Conservation (phyloP, 306 rosid genomes). For the Prunus davidiana region DNA sequence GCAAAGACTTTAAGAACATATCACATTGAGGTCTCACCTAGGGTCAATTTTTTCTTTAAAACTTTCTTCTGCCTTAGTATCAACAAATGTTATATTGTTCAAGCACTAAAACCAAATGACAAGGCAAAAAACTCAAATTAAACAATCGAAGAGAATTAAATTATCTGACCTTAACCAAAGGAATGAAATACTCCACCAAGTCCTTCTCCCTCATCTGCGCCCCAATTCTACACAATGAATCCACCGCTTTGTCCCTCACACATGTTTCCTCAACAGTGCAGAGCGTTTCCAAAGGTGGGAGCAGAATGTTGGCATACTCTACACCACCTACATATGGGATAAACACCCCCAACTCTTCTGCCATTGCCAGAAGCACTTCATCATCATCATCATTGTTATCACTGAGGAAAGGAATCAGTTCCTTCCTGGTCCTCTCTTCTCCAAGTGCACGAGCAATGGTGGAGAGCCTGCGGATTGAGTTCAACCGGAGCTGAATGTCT, state of each 20-base stretch:
- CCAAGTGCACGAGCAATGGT: constrained; percentile 98
- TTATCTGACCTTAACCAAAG: constrained; percentile 77
- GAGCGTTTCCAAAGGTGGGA: constrained; percentile 82
- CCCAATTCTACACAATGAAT: constrained; percentile 89
- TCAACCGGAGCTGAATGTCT: constrained; percentile 84
- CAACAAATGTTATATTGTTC: neutral
- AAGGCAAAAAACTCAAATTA: neutral
- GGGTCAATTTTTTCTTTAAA: neutral
- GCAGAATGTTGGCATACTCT: constrained; percentile 76
- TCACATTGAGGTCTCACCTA: neutral
- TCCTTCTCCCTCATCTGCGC: constrained; percentile 90
- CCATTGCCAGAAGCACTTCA: constrained; percentile 97
- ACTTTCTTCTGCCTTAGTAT: neutral
- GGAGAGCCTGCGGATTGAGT: constrained; percentile 90
- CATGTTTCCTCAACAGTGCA: constrained; percentile 97
- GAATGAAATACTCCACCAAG: constrained; percentile 79
- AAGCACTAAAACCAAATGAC: neutral
- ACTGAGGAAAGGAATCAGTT: constrained; percentile 82
- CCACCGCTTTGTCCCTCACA: constrained; percentile 91
- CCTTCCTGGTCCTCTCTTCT: constrained; percentile 91
- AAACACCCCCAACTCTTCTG: constrained; percentile 93
- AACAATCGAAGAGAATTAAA: neutral
- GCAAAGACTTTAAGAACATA: neutral
- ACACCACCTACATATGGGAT: constrained; percentile 93
- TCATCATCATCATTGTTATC: constrained; percentile 96